Base-by-base conservation (phyloP, 176 grass and related monocot genomes). In the Aegilops speltoides region DNA sequence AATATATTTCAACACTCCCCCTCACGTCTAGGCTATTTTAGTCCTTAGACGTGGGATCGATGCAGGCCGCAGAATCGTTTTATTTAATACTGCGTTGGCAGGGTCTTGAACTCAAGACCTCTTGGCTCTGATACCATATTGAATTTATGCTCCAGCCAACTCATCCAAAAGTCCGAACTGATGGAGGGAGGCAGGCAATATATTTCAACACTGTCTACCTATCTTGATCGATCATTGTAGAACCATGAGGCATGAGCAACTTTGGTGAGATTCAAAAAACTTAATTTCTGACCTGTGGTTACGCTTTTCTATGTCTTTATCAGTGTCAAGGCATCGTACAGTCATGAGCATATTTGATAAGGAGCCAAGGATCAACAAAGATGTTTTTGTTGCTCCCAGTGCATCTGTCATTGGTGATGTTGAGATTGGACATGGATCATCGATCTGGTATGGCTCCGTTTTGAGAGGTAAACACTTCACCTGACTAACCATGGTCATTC, bases 401-500 rank as follows among this genome's bases (percentile, higher is more conserved):
- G 93, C 96, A 40, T 82, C 93, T 62, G 86, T 98, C 68, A 95
- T 98, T 87, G 96, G 96, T 68, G 96, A 98, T 84, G 96, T 98
- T 64, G 81, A 91, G 88, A 91, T 98, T 38, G 96, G 96, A 45
- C 88, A 86, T 75, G 91, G 90, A 82, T 95, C 96, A 26, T 98
- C 96, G 33, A 90, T 98, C 91, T 98, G 96, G 93, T 98, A 98
- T 33, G 96, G 96, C 76, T 95, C 91, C 64, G 73, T 98, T 82
- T 87, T 98, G 81, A 95, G 96, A 98, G 96, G 96, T 98, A 98
- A 84, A 43, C 17, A 73, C 48, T 20, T 84, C 12, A n/a, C 20
- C 76, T 45, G 16, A 68, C 43, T 68, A 32, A 36, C 56, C 16
- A 45, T 87, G 45, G 20, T 45, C 7, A 25, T 75, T 29, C 17